Evolutionary conservation across 441 rosid genomes (phyloP).

Genomic region (Syzygium malaccense): DNA sequence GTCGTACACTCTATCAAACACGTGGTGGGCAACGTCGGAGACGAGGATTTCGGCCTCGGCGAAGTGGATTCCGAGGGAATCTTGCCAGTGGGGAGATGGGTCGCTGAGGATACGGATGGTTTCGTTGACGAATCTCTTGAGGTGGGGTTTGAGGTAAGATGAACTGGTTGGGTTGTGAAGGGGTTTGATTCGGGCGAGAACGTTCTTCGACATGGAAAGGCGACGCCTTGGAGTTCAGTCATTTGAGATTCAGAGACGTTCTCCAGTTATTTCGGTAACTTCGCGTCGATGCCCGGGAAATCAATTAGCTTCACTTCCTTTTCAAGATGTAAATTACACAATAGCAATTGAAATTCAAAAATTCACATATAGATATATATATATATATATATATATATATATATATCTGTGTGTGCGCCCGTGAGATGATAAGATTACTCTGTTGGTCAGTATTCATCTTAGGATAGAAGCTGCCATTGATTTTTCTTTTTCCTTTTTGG

Average conservation of each 20-base stretch:
- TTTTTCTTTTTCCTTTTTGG: too few species aligned
- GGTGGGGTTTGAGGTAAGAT: constrained; percentile 21
- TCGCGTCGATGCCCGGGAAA: neutral
- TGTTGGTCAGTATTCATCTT: too few species aligned
- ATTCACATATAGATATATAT: neutral
- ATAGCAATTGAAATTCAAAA: neutral
- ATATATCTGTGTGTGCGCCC: neutral
- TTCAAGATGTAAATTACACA: neutral
- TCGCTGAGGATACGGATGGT: constrained; percentile 45
- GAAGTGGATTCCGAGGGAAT: constrained; percentile 31
- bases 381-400: too few species aligned
- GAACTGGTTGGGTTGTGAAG: constrained; percentile 13
- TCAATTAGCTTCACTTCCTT: neutral
- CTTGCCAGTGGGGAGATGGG: constrained; percentile 29
- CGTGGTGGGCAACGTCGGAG: constrained; percentile 48
- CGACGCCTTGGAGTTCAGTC: neutral
- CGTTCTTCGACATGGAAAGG: constrained; percentile 57
- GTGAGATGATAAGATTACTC: too few species aligned
- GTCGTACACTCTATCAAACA: constrained; percentile 57
- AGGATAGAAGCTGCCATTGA: too few species aligned
- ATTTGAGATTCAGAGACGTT: neutral
- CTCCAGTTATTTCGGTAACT: neutral
- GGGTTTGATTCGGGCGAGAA: constrained; percentile 74
- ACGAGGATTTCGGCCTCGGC: constrained; percentile 20
- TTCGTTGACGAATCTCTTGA: constrained; percentile 37